Evolutionary conservation across 192 early-diverging fungal genomes (phyloP).

Genomic region (Mortierella claussenii): DNA sequence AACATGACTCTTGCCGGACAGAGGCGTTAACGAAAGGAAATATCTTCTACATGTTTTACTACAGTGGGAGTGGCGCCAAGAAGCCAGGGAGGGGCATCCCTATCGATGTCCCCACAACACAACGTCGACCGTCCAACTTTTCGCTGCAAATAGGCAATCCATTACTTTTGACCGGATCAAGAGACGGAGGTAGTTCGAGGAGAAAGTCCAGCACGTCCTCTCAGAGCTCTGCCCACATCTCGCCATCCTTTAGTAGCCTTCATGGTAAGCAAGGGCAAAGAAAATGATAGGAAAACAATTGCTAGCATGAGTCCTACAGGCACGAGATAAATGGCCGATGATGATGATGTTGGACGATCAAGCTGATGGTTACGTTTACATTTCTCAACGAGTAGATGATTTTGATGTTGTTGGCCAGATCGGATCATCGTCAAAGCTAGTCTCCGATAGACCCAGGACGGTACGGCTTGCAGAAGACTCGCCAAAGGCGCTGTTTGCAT

Average conservation of each 20-base stretch:
- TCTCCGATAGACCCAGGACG: not conserved
- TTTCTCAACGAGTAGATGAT: conserved; percentile 4
- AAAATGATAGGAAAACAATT: too few relatives aligned
- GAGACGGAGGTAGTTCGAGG: conserved; percentile 8
- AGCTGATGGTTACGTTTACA: not conserved
- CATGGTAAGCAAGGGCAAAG: too few relatives aligned
- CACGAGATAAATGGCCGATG: too few relatives aligned
- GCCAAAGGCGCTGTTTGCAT: too few relatives aligned
- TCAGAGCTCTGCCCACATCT: not conserved
- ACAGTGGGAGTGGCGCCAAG: conserved; percentile 3
- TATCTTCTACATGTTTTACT: not conserved
- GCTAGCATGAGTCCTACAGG: too few relatives aligned
- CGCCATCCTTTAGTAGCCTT: too few relatives aligned
- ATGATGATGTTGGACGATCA: not conserved
- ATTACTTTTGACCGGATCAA: conserved; percentile 20
- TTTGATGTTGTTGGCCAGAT: conserved; percentile 4
- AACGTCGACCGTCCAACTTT: conserved; percentile 10
- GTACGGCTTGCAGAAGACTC: too few relatives aligned
- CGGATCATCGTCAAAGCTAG: not conserved
- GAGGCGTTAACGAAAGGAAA: too few relatives aligned
- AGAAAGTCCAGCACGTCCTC: conserved; percentile 8
- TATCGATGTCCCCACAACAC: conserved; percentile 27
- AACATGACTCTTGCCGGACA: too few relatives aligned
- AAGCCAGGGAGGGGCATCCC: conserved; percentile 28
- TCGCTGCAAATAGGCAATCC: not conserved